Evolutionary conservation across 2,329 filamentous ascomycete species (phyloP).

Genomic region (Aspergillus intermedius): DNA sequence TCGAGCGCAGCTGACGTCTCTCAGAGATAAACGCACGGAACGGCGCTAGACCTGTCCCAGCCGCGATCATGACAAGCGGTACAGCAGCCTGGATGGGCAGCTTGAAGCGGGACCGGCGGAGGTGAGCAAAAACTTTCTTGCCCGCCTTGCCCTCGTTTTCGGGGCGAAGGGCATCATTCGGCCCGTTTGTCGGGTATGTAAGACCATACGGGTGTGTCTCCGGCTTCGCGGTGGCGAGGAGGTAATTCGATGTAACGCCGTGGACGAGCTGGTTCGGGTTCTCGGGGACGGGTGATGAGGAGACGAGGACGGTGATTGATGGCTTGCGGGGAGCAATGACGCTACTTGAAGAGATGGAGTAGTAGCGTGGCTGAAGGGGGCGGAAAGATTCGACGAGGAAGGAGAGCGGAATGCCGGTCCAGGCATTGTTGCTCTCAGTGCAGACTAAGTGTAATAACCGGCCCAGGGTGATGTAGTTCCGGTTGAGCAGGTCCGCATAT

Average conservation of each 20-base stretch:
- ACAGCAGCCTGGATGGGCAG: constrained; percentile 51
- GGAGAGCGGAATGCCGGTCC: constrained; percentile 77
- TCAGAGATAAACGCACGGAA: constrained; percentile 41
- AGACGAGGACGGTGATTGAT: constrained; percentile 84
- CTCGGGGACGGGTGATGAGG: constrained; percentile 65
- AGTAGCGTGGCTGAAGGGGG: constrained; percentile 88
- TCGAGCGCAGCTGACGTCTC: constrained; percentile 29
- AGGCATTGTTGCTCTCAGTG: constrained; percentile 54
- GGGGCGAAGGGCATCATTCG: constrained; percentile 76
- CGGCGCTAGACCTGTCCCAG: constrained; percentile 47
- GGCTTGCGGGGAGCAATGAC: constrained; percentile 41
- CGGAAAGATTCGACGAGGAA: constrained; percentile 78
- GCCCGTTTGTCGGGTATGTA: constrained; percentile 74
- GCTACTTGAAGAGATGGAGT: constrained; percentile 75
- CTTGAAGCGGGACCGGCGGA: constrained; percentile 95
- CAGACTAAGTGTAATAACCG: constrained; percentile 50
- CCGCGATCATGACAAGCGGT: constrained; percentile 48
- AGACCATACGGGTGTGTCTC: constrained; percentile 70
- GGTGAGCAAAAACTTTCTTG: constrained; percentile 80
- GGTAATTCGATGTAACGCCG: constrained; percentile 89
- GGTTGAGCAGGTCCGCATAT: constrained; percentile 70
- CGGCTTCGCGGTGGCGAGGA: constrained; percentile 67
- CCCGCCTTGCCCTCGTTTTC: constrained; percentile 56
- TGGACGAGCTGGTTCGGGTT: constrained; percentile 65
- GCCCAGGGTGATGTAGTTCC: constrained; percentile 63